These are phyloP conservation scores for Choanephora cucurbitarum DNA, from an alignment of 371 early-diverging fungal species.

Conservation along the genomic window DNA sequence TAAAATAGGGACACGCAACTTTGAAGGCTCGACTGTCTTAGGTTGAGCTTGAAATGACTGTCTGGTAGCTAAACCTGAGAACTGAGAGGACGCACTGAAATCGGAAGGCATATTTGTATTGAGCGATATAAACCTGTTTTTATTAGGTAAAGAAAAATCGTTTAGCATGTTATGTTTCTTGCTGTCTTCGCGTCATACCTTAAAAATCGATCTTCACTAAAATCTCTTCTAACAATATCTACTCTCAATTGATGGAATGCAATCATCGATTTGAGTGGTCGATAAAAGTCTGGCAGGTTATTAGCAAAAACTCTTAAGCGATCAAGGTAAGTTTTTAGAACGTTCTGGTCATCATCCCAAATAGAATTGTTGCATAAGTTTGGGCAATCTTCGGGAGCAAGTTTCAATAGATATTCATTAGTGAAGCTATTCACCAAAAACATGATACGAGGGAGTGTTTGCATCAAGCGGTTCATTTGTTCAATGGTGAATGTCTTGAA, in stretches of 20 bases:
- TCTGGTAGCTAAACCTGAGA: constrained; percentile 3
- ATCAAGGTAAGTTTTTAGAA: constrained; percentile 22
- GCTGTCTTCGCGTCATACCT: constrained; percentile 18
- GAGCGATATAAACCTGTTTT: no score
- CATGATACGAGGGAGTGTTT: neutral
- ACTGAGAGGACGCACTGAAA: neutral
- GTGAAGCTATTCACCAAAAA: neutral
- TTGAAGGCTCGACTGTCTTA: neutral
- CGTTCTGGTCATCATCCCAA: constrained; percentile 32
- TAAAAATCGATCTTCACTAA: constrained; percentile 21
- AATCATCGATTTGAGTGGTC: constrained; percentile 21
- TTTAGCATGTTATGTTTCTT: neutral
- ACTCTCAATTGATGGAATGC: constrained; percentile 26
- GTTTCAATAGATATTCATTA: no score
- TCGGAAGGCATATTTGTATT: neutral
- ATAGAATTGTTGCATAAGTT: neutral
- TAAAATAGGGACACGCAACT: constrained; percentile 6
- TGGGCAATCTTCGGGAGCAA: no score
- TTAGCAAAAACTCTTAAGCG: constrained; percentile 20
- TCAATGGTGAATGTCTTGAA: constrained; percentile 22
- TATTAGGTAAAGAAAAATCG: no score
- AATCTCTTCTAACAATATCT: constrained; percentile 24
- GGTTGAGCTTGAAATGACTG: neutral
- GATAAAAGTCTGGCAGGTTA: constrained; percentile 21
- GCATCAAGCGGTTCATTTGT: constrained; percentile 19